Percentiles rank a stretch among this genome's conserved stretches.
Evolutionary conservation across 306 rosid species (phyloP).

Genomic region (Vicia sativa): DNA sequence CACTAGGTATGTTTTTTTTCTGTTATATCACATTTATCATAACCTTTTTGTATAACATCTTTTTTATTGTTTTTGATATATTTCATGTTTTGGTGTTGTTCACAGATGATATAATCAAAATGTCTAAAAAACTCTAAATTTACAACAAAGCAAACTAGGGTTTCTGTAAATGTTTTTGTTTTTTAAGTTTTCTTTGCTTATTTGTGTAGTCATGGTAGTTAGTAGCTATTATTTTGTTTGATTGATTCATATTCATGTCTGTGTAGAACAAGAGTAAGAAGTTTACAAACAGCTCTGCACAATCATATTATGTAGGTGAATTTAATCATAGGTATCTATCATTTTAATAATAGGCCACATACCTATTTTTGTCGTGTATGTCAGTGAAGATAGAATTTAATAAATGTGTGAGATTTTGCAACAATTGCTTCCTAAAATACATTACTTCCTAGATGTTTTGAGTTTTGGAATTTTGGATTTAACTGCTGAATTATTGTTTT

Average conservation of each 20-base stretch:
- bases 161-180: conserved; percentile 47
- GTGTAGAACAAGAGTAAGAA: conserved; percentile 67
- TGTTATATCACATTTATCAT: not conserved
- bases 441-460: too few relatives aligned
- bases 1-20: conserved; percentile 52
- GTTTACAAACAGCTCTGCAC: conserved; percentile 50
- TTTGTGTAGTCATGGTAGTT: not conserved
- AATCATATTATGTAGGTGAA: conserved; percentile 8
- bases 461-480: too few relatives aligned
- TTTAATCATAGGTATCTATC: too few relatives aligned
- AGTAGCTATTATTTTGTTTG: not conserved
- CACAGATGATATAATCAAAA: conserved; percentile 83
- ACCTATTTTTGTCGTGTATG: too few relatives aligned
- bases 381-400: too few relatives aligned
- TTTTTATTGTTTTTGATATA: conserved; percentile 4
- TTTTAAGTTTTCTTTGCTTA: not conserved
- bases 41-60: not conserved
- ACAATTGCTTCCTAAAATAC: too few relatives aligned
- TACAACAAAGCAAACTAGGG: conserved; percentile 52
- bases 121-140: conserved; percentile 58
- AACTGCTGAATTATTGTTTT: too few relatives aligned
- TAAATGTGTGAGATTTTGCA: too few relatives aligned
- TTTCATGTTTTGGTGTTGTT: conserved; percentile 3
- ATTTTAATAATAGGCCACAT: too few relatives aligned
- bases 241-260: not conserved